Evolutionary conservation across 345 rosid genomes (phyloP).

Genomic region (Sapria himalayana): DNA sequence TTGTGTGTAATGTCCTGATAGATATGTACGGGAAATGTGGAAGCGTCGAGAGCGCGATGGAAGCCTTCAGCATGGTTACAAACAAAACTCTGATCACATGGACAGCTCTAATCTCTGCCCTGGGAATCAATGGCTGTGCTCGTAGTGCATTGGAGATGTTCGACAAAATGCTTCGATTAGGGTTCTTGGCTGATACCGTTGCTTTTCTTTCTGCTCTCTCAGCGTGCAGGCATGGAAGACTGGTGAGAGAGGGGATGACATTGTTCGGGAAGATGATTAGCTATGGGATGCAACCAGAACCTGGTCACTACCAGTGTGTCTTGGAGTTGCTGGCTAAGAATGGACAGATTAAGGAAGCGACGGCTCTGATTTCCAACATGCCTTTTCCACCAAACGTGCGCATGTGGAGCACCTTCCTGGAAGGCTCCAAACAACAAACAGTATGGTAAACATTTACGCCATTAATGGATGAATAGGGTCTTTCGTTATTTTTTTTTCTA

Average conservation of each 20-base stretch:
- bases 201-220: conserved; percentile 42
- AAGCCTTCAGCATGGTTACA: conserved; percentile 23
- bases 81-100: conserved; percentile 53
- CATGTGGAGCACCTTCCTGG: conserved; percentile 61
- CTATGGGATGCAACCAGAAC: conserved; percentile 39
- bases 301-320: conserved; percentile 53
- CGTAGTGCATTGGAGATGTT: conserved; percentile 40
- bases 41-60: conserved; percentile 20
- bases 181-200: conserved; percentile 49
- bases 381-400: conserved; percentile 45
- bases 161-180: conserved; percentile 28
- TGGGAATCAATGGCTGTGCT: conserved; percentile 46
- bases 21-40: conserved; percentile 96
- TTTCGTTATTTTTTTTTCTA: too few relatives aligned
- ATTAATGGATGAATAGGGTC: too few relatives aligned
- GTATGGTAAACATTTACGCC: too few relatives aligned
- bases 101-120: conserved; percentile 58
- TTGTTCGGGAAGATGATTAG: conserved; percentile 35
- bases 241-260: conserved; percentile 53
- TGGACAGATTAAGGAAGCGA: conserved; percentile 49
- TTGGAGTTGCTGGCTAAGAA: conserved; percentile 48
- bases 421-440: conserved; percentile 37
- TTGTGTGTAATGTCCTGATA: conserved; percentile 46
- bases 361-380: conserved; percentile 38
- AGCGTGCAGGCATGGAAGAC: conserved; percentile 58